Evolutionary conservation across 129 eudicot species (phyloP).

Genomic region (Centrapalus pauciflorus): DNA sequence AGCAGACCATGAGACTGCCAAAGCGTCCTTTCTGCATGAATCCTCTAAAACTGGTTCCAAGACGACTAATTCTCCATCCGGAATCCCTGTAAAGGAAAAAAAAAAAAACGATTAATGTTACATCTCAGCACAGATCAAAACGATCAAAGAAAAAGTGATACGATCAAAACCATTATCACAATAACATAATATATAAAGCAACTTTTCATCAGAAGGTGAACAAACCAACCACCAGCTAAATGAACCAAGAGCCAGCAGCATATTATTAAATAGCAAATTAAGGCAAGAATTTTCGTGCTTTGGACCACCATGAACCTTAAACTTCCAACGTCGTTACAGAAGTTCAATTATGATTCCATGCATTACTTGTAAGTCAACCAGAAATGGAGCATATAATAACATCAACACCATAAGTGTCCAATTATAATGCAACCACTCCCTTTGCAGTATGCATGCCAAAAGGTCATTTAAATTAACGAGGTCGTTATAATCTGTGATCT

Average conservation of each 20-base stretch:
- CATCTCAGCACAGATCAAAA: not conserved
- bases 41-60: slow-evolving; percentile 7
- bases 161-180: not conserved
- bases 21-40: not conserved
- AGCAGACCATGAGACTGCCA: not conserved
- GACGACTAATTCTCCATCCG: not conserved
- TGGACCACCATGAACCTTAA: not conserved
- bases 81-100: not conserved
- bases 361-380: too few relatives aligned
- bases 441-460: too few relatives aligned
- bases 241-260: not conserved
- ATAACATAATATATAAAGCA: slow-evolving; percentile 3
- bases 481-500: too few relatives aligned
- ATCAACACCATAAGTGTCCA: too few relatives aligned
- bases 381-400: too few relatives aligned
- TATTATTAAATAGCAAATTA: not conserved
- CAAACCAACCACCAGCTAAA: not conserved
- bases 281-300: not conserved
- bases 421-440: too few relatives aligned
- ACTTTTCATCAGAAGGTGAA: not conserved
- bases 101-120: too few relatives aligned
- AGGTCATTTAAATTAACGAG: too few relatives aligned
- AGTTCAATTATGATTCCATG: too few relatives aligned
- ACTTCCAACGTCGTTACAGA: not conserved
- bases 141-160: not conserved